Percentiles rank a stretch among this genome's conserved stretches.
These are phyloP conservation scores for Eleusine indica DNA, from an alignment of 176 grass and related monocot genomes.

Conservation along the genomic window DNA sequence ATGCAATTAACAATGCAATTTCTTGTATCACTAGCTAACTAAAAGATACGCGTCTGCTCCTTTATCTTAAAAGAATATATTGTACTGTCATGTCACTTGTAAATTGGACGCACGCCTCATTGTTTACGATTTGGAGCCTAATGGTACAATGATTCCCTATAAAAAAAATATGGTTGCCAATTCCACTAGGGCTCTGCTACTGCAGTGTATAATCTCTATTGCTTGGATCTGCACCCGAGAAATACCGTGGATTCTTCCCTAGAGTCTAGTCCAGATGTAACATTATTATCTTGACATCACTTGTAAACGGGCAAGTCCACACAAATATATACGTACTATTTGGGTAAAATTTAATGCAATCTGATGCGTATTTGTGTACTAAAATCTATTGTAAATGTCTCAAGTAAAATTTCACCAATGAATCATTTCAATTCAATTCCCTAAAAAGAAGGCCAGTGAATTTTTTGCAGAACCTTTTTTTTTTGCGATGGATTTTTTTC, in stretches of 20 bases:
- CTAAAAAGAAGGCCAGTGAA: not conserved
- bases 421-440: not conserved
- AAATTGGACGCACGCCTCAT: slow-evolving; percentile 18
- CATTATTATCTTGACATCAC: not conserved
- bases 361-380: not conserved
- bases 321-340: not conserved
- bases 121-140: not conserved
- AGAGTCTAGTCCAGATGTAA: slow-evolving; percentile 6
- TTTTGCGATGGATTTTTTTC: too few relatives aligned
- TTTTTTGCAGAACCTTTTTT: too few relatives aligned
- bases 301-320: not conserved
- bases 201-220: slow-evolving; percentile 4
- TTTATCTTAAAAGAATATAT: slow-evolving; percentile 27
- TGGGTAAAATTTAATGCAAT: not conserved
- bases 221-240: slow-evolving; percentile 29
- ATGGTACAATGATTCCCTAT: slow-evolving; percentile 49
- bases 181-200: slow-evolving; percentile 30
- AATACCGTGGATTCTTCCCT: slow-evolving; percentile 11
- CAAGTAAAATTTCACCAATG: not conserved
- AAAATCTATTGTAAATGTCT: too few relatives aligned
- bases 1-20: not conserved
- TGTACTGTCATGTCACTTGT: slow-evolving; percentile 19
- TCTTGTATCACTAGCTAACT: slow-evolving; percentile 24
- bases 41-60: slow-evolving; percentile 8
- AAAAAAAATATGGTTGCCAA: slow-evolving; percentile 40